Conservation (phyloP, 176 grass and related monocot species). For the Triticum urartu region DNA sequence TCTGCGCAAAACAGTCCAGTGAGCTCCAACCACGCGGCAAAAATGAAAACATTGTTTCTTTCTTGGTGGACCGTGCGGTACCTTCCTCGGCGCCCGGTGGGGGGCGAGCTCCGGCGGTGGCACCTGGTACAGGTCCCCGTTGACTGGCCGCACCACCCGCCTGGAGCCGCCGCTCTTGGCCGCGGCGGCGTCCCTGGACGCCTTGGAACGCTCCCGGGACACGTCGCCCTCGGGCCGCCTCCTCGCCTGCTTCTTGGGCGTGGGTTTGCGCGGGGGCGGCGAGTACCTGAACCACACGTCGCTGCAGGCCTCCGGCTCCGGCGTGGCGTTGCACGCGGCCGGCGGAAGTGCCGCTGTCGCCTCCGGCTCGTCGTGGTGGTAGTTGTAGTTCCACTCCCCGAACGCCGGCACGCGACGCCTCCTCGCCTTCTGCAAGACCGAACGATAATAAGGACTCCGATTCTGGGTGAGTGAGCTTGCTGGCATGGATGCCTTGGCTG, state of each 20-base stretch:
- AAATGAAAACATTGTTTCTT: background rate
- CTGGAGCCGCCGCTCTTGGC: background rate
- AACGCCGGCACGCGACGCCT: slow-evolving; percentile 35
- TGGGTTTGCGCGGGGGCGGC: slow-evolving; percentile 6
- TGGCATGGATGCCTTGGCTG: background rate
- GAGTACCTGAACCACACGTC: slow-evolving; percentile 40
- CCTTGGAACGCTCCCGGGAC: background rate
- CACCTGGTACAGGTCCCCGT: slow-evolving; percentile 40
- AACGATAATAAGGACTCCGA: background rate
- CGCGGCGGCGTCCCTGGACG: background rate
- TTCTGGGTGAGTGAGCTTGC: too few species aligned
- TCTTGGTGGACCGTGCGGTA: background rate
- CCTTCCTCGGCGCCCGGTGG: background rate
- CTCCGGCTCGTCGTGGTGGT: background rate
- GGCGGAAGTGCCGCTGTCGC: background rate
- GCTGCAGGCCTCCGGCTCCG: slow-evolving; percentile 36
- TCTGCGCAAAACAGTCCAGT: background rate
- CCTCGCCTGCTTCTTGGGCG: slow-evolving; percentile 1
- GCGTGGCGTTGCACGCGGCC: background rate
- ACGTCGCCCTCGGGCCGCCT: background rate
- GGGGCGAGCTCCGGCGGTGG: background rate
- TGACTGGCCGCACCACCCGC: slow-evolving; percentile 6
- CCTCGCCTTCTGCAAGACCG: background rate
- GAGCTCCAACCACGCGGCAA: background rate
- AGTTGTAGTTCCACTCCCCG: slow-evolving; percentile 52